These are phyloP conservation scores for Powellomyces hirtus DNA, from an alignment of 192 early-diverging fungal species.

Conservation along the genomic window DNA sequence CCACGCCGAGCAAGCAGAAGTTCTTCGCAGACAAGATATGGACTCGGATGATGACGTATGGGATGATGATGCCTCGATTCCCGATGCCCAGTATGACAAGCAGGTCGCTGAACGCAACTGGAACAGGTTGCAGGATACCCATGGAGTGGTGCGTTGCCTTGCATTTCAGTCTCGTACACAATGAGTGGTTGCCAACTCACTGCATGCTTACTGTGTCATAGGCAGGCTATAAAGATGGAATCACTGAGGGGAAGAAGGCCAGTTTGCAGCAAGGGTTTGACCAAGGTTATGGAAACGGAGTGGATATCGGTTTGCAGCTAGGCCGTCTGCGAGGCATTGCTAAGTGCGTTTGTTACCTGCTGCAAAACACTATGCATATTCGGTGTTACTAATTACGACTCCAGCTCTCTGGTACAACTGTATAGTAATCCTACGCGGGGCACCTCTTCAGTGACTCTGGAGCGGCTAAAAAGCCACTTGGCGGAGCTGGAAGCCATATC, in stretches of 20 bases:
- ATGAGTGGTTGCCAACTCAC: neutral
- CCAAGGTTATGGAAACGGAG: conserved; percentile 56
- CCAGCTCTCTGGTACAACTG: conserved; percentile 5
- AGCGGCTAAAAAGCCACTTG: no score
- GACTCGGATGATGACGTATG: conserved; percentile 51
- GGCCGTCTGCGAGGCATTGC: conserved; percentile 55
- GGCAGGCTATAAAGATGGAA: conserved; percentile 65
- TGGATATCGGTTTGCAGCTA: conserved; percentile 45
- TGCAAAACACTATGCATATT: no score
- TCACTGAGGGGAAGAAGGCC: conserved; percentile 59
- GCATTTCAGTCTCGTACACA: neutral
- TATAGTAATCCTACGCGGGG: neutral
- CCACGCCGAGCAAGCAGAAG: no score
- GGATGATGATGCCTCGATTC: conserved; percentile 40
- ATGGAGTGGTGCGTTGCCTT: conserved; percentile 55
- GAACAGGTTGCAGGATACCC: conserved; percentile 57
- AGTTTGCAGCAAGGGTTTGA: conserved; percentile 64
- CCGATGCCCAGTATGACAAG: conserved; percentile 51
- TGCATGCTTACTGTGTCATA: conserved; percentile 7
- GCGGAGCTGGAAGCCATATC: conserved; percentile 1
- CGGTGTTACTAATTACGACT: no score
- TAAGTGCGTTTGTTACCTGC: conserved; percentile 46
- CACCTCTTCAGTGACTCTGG: no score
- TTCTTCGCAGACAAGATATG: no score
- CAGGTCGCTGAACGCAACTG: conserved; percentile 59